phyloP scores from a whole-genome alignment of 2,329 filamentous ascomycete genomes.

The Pyricularia grisea region DNA sequence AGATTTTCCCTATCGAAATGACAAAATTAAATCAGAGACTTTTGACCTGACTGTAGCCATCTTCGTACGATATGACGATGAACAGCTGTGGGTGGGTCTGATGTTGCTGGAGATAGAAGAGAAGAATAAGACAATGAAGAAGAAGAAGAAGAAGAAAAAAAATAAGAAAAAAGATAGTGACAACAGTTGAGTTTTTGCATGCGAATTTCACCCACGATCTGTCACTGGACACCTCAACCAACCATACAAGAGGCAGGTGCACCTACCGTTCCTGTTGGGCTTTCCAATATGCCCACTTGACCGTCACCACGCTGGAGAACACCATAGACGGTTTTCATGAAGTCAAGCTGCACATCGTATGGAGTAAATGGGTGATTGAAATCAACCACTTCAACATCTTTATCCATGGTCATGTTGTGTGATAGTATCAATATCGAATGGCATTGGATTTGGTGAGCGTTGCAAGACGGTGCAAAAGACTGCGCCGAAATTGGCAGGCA shows the following conservation, averaged over 20 bases:
- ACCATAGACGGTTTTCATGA: slow-evolving; percentile 76
- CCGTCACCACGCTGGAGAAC: slow-evolving; percentile 62
- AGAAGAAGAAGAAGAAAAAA: too few species aligned
- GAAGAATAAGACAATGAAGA: neutral
- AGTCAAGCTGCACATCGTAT: slow-evolving; percentile 78
- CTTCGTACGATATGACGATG: neutral
- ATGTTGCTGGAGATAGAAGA: neutral
- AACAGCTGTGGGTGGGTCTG: neutral
- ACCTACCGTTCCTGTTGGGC: slow-evolving; percentile 70
- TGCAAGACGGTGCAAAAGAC: neutral
- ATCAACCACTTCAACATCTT: slow-evolving; percentile 26
- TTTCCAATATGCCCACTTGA: slow-evolving; percentile 83
- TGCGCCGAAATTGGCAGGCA: neutral
- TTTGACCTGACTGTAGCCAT: neutral
- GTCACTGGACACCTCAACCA: neutral
- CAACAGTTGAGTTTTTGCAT: too few species aligned
- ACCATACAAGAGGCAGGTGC: too few species aligned
- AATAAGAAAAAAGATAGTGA: too few species aligned
- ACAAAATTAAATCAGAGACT: neutral
- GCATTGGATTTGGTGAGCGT: neutral
- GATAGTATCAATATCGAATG: neutral
- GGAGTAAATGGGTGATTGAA: slow-evolving; percentile 85
- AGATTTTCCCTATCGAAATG: slow-evolving; percentile 63
- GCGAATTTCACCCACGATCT: neutral
- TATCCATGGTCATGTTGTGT: neutral